Percentiles rank a stretch among this genome's conserved stretches.
Evolutionary conservation across 306 rosid species (phyloP).

Genomic region (Vicia sativa): DNA sequence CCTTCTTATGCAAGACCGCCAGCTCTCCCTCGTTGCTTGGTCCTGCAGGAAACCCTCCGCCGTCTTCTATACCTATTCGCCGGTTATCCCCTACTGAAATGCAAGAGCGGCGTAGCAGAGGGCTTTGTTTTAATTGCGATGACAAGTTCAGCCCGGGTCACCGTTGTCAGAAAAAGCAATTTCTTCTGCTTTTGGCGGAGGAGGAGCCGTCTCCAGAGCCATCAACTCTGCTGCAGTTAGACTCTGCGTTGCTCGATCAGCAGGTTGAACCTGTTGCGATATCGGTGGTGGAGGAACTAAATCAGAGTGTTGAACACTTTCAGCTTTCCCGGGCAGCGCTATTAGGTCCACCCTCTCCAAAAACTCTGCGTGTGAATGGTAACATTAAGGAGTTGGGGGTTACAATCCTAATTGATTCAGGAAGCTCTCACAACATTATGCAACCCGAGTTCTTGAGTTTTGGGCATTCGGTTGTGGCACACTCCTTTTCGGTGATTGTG

Average conservation of each 20-base stretch:
- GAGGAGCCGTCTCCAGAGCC: background rate
- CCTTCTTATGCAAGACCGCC: background rate
- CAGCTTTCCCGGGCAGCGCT: background rate
- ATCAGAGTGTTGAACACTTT: background rate
- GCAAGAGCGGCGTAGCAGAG: background rate
- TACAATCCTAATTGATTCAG: background rate
- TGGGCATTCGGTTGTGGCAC: background rate
- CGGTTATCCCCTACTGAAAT: background rate
- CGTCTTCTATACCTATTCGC: background rate
- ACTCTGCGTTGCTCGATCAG: background rate
- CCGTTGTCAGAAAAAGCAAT: background rate
- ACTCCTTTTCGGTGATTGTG: background rate
- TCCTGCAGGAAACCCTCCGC: background rate
- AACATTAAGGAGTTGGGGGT: background rate
- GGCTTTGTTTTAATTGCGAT: constrained; percentile 1
- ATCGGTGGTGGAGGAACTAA: background rate
- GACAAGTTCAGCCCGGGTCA: background rate
- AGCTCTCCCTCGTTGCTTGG: background rate
- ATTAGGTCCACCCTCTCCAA: too few species aligned
- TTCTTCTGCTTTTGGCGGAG: background rate
- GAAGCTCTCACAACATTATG: background rate
- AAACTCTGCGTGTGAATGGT: background rate
- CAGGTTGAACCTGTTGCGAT: background rate
- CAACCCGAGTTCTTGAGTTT: background rate
- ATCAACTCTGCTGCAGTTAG: background rate